Base-by-base conservation (phyloP, 1,139 yeast species). In the Blastobotrys niveus region DNA sequence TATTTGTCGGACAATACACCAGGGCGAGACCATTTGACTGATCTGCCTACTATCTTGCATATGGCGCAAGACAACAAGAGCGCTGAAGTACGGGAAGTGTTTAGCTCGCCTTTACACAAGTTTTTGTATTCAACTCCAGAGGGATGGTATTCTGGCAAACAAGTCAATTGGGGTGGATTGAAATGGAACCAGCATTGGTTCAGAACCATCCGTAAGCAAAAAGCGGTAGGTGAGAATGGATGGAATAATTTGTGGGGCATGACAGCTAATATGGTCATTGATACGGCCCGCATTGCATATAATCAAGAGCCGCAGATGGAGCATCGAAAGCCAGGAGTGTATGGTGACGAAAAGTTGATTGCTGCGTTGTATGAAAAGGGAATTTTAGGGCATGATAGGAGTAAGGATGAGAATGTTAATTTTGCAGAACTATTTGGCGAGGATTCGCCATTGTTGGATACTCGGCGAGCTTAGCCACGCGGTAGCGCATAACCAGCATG, bases 231-330 rank as follows among this genome's bases (percentile, higher is more conserved):
- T 57, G 65, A 33, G 65, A 74, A 51, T 86, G 77, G 37, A 77
- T 77, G 49, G 71, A 76, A 82, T 58, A 85, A 83, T 55, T 85
- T 88, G 3, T 88, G 96, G 96, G 96, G 96, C 0, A 65, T 88
- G 38, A 88, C 96, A 0, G 95, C 96, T 3, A 83, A 85, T 56
- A 85, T 88, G 7, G 63, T 88, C 12, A 83, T 81, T 52, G 96
- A 88, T 59, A 63, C 84, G 29, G 88, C 95, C 4, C 72, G 76
- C 45, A 68, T 85, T 4, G 73, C 77, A 1, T 76, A 73, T 51
- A 67, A 58, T 17, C 71, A 66, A 52, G 67, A 65, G 29, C 66
- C 67, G 7, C 58, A 57, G 36, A 60, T 63, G 58, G 55, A 51
- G 5, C 59, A 58, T 48, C 54, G 51, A 51, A 61, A 55, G 49